These are phyloP conservation scores for Pleurotus cornucopiae DNA, from an alignment of 768 basidiomycete species.

Conservation along the genomic window DNA sequence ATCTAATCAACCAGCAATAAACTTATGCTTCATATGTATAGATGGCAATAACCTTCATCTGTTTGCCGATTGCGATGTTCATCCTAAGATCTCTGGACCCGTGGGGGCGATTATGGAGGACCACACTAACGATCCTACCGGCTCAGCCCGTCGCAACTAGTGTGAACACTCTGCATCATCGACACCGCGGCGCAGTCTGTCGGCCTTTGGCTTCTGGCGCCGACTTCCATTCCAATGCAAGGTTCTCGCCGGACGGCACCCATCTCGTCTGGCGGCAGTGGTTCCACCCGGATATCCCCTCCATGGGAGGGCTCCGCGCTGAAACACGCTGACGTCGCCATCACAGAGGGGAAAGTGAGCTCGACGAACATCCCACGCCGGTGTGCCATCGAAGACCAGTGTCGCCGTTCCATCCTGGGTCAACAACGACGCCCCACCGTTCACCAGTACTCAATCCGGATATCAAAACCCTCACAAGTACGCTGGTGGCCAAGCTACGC, in stretches of 20 bases:
- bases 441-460: constrained; percentile 61
- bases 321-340: constrained; percentile 41
- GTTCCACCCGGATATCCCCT: constrained; percentile 57
- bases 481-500: constrained; percentile 21
- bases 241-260: constrained; percentile 56
- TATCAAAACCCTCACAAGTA: constrained; percentile 67
- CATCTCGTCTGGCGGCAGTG: constrained; percentile 64
- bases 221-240: constrained; percentile 59
- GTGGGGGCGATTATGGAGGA: constrained; percentile 55
- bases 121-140: constrained; percentile 40
- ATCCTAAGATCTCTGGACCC: constrained; percentile 39
- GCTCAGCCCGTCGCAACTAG: constrained; percentile 31
- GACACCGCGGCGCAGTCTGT: constrained; percentile 32
- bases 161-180: constrained; percentile 47
- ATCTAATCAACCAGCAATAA: not conserved
- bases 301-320: constrained; percentile 64
- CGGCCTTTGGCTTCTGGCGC: constrained; percentile 40
- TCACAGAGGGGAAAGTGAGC: constrained; percentile 21
- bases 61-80: constrained; percentile 50
- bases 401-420: constrained; percentile 61
- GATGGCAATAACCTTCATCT: constrained; percentile 37
- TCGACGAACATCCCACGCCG: constrained; percentile 39
- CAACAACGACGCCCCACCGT: constrained; percentile 50
- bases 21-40: constrained; percentile 1
- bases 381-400: constrained; percentile 43